Evolutionary conservation across 2,329 filamentous ascomycete species (phyloP), one percentile per base, ranked within the genome.

Genomic region (Penicillium fuscoglaucum): DNA sequence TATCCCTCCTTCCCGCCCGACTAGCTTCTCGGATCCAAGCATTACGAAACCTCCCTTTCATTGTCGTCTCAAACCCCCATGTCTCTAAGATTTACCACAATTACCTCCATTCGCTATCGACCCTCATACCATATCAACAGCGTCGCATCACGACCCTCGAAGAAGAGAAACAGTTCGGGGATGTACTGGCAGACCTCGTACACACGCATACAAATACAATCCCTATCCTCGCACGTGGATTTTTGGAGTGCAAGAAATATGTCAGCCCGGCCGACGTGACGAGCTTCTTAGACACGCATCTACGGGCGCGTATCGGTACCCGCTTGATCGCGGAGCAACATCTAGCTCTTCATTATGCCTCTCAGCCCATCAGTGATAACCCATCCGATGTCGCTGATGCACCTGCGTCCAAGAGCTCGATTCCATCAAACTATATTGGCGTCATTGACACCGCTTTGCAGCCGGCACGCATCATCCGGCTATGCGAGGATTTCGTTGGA

Each of bases 11-110:
- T 10, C 95, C 95, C 15, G 90, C 95, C 50, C 91, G 95, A 39
- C 87, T 99, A 28, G 95, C 95, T 28, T 91, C 96, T 73, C 91
- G 95, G 57, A 96, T 99, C 64, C 90, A 96, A 74, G 91, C 92
- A 44, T 82, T 99, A 19, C 89, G 93, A 63, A 96, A 96, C 72
- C 85, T 99, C 9, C 95, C 95, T 0, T 99, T 93, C 76, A 98
- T 99, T 64, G 93, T 99, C 55, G 95, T 99, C 28, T 93, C 93
- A n/a, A 98, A 99, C 73, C 91, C 92, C 1, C 91, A 97, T 73
- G 92, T 99, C 66, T 90, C 89, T 28, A 88, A 89, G 69, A 99
- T 99, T 64, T 96, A 98, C 81, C 88, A 90, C 76, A 98, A 97
- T 77, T 99, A 99, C 75, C 82, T 96, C 45, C 93, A 97, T 76